Evolutionary conservation across 2,329 filamentous ascomycete species (phyloP), one percentile per base, ranked within the genome.

Genomic region (Aspergillus vadensis): DNA sequence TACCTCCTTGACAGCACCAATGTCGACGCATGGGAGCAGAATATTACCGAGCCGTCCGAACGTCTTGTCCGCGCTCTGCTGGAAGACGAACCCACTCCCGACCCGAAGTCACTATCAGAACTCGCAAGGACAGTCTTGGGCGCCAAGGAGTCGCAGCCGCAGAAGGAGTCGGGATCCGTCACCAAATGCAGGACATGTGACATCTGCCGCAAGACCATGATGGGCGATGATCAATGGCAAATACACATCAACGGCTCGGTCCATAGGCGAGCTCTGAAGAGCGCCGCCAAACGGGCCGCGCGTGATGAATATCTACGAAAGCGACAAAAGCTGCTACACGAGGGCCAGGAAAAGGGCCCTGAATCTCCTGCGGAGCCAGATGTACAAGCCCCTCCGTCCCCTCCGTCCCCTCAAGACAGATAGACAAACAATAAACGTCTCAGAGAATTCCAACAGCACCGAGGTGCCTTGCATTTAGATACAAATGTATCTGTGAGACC

Each of bases 1-100:
- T 98, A 91, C 72, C 77, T 98, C 2, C 77, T 98, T 1, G 91
- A 99, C 76, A 91, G 91, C 63, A 92, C 89, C 2, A 83, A 95
- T 66, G 79, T 88, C 2, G 70, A 80, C 0, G 70, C 76, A 1
- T 97, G 91, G 83, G 68, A 82, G 0, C 72, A 81, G 0, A 78
- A 82, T n/a, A 91, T 97, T 2, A 81, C 86, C 1, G 76, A 81
- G 2, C 87, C 87, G 2, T 92, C 91, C 0, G 78, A 85, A 1
- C 72, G 79, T 0, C 76, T 97, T 27, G 84, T 88, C 0, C 72
- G 79, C 12, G 73, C 78, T 0, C 96, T 96, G 68, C 81, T 97
- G 0, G 70, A 76, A 0, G 84, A 83, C 0, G 74, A 83, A 39
- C 49, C 74, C 1, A 81, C 90, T 41, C 86, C 86, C 6, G 69